Evolutionary conservation across 2,329 filamentous ascomycete species (phyloP).

Genomic region (Pestalotiopsis sp.): DNA sequence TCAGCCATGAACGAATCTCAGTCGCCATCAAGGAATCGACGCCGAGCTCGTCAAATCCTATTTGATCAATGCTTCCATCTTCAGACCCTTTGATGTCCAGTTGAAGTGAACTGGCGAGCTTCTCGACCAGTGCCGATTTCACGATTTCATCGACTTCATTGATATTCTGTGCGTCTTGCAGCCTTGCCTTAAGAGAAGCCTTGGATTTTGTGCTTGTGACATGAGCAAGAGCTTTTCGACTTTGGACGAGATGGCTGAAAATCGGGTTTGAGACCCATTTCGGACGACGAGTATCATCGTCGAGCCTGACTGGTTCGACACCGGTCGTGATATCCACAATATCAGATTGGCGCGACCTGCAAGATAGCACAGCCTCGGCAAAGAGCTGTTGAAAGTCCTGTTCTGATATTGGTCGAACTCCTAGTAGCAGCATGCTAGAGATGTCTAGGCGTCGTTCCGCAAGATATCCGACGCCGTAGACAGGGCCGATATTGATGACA

Average conservation of each 20-base stretch:
- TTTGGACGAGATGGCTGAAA: background rate
- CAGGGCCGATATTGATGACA: slow-evolving; percentile 12
- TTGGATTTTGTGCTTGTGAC: background rate
- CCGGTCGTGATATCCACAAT: background rate
- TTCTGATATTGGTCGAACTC: slow-evolving; percentile 23
- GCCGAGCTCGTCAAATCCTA: background rate
- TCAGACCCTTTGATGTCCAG: background rate
- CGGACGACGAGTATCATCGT: background rate
- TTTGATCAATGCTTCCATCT: slow-evolving; percentile 17
- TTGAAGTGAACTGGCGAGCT: background rate
- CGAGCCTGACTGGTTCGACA: background rate
- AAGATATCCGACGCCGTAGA: slow-evolving; percentile 14
- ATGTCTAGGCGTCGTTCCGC: background rate
- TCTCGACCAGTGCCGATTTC: background rate
- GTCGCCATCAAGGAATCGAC: slow-evolving; percentile 1
- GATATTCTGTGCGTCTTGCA: background rate
- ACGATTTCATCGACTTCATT: background rate
- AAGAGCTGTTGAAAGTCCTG: slow-evolving; percentile 37
- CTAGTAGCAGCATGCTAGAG: background rate
- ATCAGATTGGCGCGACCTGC: slow-evolving; percentile 10
- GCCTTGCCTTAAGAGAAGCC: background rate
- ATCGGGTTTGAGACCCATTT: background rate
- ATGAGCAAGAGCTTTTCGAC: too few relatives aligned
- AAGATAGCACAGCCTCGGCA: slow-evolving; percentile 37
- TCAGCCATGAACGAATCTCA: background rate